These are phyloP conservation scores for Logfia minima DNA, from an alignment of 129 eudicot species.

Conservation along the genomic window DNA sequence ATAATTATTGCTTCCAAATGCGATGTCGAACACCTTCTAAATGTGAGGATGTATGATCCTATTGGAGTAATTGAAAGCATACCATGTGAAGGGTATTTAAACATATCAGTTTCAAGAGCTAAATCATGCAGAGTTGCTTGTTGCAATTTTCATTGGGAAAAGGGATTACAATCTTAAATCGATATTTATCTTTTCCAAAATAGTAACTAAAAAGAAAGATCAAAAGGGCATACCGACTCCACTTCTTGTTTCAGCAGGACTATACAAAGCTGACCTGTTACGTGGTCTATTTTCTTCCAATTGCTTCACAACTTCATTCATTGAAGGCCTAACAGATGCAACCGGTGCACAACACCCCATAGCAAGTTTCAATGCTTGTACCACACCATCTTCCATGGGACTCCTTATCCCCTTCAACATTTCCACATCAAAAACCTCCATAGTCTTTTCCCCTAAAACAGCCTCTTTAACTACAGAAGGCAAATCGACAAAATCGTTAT, in stretches of 20 bases:
- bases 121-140: background rate
- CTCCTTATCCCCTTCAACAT: constrained; percentile 70
- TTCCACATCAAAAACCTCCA: constrained; percentile 81
- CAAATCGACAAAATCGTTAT: constrained; percentile 36
- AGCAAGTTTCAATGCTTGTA: constrained; percentile 78
- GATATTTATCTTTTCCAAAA: background rate
- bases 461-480: constrained; percentile 76
- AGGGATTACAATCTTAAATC: background rate
- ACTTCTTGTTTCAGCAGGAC: constrained; percentile 80
- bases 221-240: constrained; percentile 75
- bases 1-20: too few relatives aligned
- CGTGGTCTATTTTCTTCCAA: constrained; percentile 79
- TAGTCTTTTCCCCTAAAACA: constrained; percentile 69
- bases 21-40: background rate
- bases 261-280: constrained; percentile 72
- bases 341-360: constrained; percentile 94
- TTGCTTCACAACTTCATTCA: constrained; percentile 79
- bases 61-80: background rate
- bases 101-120: background rate
- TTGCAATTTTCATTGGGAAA: background rate
- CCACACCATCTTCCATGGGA: constrained; percentile 87
- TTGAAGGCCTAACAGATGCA: constrained; percentile 60
- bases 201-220: background rate
- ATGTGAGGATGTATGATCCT: background rate
- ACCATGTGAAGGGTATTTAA: background rate